These are phyloP conservation scores for Paecilomyces dactylethromorphus DNA, from an alignment of 2,329 filamentous ascomycete species.

Conservation along the genomic window DNA sequence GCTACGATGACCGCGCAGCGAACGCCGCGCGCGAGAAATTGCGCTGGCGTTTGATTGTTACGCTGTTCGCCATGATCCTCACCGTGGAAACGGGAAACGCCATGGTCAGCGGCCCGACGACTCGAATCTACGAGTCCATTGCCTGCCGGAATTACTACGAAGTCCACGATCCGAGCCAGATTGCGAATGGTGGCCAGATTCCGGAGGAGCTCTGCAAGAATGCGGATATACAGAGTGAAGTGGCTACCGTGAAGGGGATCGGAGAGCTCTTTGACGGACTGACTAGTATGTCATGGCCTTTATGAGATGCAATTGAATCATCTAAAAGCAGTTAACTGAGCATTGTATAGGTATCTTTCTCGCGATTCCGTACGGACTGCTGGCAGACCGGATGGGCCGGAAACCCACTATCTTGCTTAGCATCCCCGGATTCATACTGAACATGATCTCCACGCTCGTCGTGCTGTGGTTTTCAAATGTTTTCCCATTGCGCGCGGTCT, in stretches of 20 bases:
- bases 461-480: slow-evolving; percentile 32
- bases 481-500: slow-evolving; percentile 42
- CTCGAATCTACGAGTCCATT: slow-evolving; percentile 44
- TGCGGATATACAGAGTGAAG: slow-evolving; percentile 41
- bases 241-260: slow-evolving; percentile 46
- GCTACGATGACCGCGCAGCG: slow-evolving; percentile 4
- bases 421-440: slow-evolving; percentile 35
- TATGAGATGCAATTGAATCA: neutral
- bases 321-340: neutral
- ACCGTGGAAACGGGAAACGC: slow-evolving; percentile 40
- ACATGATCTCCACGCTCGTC: slow-evolving; percentile 23
- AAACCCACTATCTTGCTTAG: slow-evolving; percentile 39
- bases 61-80: slow-evolving; percentile 37
- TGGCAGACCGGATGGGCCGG: slow-evolving; percentile 43
- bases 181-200: slow-evolving; percentile 35
- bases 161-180: slow-evolving; percentile 35
- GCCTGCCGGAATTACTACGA: slow-evolving; percentile 41
- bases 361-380: slow-evolving; percentile 43
- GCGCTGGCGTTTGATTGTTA: slow-evolving; percentile 31
- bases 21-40: slow-evolving; percentile 15
- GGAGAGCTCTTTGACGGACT: slow-evolving; percentile 43
- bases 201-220: slow-evolving; percentile 45
- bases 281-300: slow-evolving; percentile 22
- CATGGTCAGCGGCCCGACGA: slow-evolving; percentile 39
- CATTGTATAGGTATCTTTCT: slow-evolving; percentile 35